Evolutionary conservation across 805 yeast species (phyloP).

Genomic region (Candida morakotiae): DNA sequence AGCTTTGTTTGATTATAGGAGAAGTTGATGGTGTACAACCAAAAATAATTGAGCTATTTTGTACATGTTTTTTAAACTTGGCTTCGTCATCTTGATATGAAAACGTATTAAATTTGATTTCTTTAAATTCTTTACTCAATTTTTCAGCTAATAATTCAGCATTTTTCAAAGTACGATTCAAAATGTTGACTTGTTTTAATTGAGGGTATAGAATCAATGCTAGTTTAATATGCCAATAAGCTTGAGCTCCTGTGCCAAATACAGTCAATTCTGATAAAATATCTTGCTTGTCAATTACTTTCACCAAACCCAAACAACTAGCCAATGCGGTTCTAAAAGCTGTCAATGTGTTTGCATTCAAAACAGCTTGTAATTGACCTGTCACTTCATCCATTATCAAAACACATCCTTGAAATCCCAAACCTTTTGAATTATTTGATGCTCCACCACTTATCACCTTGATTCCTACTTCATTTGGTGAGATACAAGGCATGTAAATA

Average conservation of each 20-base stretch:
- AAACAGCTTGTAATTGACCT: slow-evolving; percentile 49
- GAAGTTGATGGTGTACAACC: slow-evolving; percentile 59
- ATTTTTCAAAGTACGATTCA: slow-evolving; percentile 41
- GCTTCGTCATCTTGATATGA: slow-evolving; percentile 14
- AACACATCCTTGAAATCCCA: slow-evolving; percentile 59
- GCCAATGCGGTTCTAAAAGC: slow-evolving; percentile 67
- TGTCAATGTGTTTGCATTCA: slow-evolving; percentile 57
- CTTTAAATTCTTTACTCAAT: slow-evolving; percentile 24
- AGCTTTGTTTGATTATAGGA: slow-evolving; percentile 38
- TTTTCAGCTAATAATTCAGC: slow-evolving; percentile 26
- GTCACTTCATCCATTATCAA: slow-evolving; percentile 45
- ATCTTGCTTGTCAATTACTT: slow-evolving; percentile 19
- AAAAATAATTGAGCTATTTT: slow-evolving; percentile 45
- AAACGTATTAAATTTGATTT: slow-evolving; percentile 18
- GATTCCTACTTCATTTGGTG: slow-evolving; percentile 49
- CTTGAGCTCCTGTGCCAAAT: slow-evolving; percentile 64
- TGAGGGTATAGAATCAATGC: slow-evolving; percentile 37
- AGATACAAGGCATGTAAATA: slow-evolving; percentile 64
- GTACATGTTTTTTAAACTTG: slow-evolving; percentile 19
- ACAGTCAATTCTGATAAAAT: slow-evolving; percentile 30
- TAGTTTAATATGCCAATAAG: slow-evolving; percentile 57
- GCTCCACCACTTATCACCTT: slow-evolving; percentile 57
- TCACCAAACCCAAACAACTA: slow-evolving; percentile 44
- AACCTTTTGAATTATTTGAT: slow-evolving; percentile 21
- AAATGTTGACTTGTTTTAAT: slow-evolving; percentile 39